These are phyloP conservation scores for Hypericum androsaemum DNA, from an alignment of 345 rosid species.

Conservation along the genomic window DNA sequence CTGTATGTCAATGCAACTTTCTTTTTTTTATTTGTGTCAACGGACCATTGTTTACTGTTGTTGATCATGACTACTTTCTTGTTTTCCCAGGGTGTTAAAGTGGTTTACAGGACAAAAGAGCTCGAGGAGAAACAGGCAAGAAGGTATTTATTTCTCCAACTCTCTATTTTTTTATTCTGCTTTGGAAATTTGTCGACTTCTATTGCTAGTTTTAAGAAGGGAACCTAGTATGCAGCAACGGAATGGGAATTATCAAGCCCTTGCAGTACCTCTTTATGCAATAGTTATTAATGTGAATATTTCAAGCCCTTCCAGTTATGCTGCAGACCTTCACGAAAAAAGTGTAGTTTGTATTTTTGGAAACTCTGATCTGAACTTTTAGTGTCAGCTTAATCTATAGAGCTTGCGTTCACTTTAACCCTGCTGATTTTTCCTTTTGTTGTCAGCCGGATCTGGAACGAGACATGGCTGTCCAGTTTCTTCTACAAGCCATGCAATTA, in stretches of 20 bases:
- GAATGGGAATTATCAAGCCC: too few relatives aligned
- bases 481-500: slow-evolving; percentile 93
- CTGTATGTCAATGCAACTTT: not conserved
- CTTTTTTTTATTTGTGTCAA: not conserved
- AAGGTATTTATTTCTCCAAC: slow-evolving; percentile 9
- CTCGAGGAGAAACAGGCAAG: slow-evolving; percentile 28
- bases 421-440: not conserved
- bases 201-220: too few relatives aligned
- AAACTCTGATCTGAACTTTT: too few relatives aligned
- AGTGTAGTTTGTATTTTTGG: too few relatives aligned
- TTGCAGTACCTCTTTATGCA: too few relatives aligned
- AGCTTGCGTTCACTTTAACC: too few relatives aligned
- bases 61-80: slow-evolving; percentile 4
- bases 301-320: too few relatives aligned
- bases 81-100: slow-evolving; percentile 22
- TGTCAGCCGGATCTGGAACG: slow-evolving; percentile 88
- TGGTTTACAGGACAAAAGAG: slow-evolving; percentile 22
- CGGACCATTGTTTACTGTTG: slow-evolving; percentile 1
- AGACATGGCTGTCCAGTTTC: slow-evolving; percentile 89
- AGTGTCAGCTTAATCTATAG: too few relatives aligned
- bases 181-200: slow-evolving; percentile 2
- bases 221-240: too few relatives aligned
- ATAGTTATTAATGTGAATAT: too few relatives aligned
- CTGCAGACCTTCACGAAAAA: too few relatives aligned
- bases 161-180: not conserved